phyloP scores from a whole-genome alignment of 2,329 filamentous ascomycete species.

The Drechmeria coniospora region DNA sequence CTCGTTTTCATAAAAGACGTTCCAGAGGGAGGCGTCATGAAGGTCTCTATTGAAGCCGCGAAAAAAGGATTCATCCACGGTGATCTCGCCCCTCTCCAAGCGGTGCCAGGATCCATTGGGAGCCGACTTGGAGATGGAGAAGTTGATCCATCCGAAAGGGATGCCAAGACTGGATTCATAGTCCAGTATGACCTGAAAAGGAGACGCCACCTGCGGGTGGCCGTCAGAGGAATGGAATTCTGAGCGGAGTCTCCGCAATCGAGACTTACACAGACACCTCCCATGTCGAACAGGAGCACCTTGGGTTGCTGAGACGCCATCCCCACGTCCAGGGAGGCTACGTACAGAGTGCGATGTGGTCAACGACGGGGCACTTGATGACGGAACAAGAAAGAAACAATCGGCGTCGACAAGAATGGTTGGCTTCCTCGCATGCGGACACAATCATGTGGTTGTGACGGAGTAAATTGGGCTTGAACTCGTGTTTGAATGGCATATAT shows the following conservation, averaged over 20 bases:
- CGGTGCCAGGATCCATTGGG: conserved; percentile 77
- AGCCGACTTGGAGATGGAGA: conserved; percentile 64
- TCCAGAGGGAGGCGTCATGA: conserved; percentile 51
- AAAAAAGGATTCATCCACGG: conserved; percentile 63
- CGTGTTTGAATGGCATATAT: no score
- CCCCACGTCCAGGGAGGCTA: conserved; percentile 12
- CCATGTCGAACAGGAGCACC: conserved; percentile 84
- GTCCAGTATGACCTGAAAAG: conserved; percentile 83
- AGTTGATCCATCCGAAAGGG: conserved; percentile 81
- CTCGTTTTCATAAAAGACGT: conserved; percentile 39
- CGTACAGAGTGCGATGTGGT: no score
- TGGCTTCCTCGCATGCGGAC: no score
- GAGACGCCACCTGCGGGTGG: conserved; percentile 59
- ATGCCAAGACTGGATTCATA: conserved; percentile 68
- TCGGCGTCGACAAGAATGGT: no score
- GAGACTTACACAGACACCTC: conserved; percentile 79
- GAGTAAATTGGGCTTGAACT: no score
- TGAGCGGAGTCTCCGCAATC: background rate
- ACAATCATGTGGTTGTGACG: no score
- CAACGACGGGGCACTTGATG: no score
- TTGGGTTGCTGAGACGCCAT: conserved; percentile 42
- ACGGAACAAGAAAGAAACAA: no score
- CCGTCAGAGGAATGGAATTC: background rate
- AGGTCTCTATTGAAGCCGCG: conserved; percentile 61
- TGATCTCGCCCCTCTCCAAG: conserved; percentile 71